phyloP scores from a whole-genome alignment of 2,329 filamentous ascomycete species.

The Penicillium glabrum region DNA sequence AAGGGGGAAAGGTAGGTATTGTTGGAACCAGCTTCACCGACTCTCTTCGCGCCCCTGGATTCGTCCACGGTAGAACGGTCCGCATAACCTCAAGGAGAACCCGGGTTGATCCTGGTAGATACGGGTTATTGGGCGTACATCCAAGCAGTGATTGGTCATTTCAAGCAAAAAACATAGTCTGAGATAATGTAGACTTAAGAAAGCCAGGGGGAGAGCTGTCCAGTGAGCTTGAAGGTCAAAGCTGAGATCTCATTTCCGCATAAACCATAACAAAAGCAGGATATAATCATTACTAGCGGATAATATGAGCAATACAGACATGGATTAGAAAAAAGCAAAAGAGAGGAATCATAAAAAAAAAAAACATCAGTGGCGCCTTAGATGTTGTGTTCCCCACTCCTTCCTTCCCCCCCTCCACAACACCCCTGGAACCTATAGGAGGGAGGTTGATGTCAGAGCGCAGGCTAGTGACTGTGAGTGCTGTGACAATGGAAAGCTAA shows the following conservation, averaged over 20 bases:
- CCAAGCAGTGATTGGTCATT: not conserved
- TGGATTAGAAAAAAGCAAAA: not conserved
- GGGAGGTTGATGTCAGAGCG: conserved; percentile 16
- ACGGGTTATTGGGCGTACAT: not conserved
- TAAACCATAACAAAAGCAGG: not conserved
- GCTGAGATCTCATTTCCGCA: not conserved
- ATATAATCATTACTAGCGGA: not conserved
- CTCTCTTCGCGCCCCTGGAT: conserved; percentile 12
- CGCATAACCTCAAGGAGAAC: conserved; percentile 7
- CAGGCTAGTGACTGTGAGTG: not conserved
- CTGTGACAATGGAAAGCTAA: not conserved
- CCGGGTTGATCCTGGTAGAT: conserved; percentile 3
- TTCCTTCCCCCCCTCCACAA: not conserved
- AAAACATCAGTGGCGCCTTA: not conserved
- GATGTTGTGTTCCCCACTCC: not conserved
- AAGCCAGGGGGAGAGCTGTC: not conserved
- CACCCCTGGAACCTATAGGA: not conserved
- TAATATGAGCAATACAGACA: not conserved
- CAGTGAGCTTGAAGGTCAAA: not conserved
- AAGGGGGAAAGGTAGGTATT: not conserved
- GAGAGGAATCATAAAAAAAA: not conserved
- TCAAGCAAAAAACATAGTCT: not conserved
- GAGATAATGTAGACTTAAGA: not conserved
- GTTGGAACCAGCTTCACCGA: conserved; percentile 12
- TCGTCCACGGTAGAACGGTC: conserved; percentile 12